Conservation (phyloP, 139 green algal genomes). For the Monoraphidium neglectum region DNA sequence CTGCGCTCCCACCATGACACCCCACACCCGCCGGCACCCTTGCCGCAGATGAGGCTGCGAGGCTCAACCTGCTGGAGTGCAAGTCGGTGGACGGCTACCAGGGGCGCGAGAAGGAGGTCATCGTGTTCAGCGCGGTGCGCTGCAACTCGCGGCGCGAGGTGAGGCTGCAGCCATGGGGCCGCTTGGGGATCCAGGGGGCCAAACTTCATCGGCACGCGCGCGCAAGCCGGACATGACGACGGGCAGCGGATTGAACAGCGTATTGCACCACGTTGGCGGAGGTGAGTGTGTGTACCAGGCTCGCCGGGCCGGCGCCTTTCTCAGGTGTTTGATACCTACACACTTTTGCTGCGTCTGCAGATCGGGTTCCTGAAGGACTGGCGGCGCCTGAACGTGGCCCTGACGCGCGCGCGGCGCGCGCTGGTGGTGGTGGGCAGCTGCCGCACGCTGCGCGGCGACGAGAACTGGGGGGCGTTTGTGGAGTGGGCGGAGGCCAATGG, state of each 20-base stretch:
- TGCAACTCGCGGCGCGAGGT: constrained; percentile 56
- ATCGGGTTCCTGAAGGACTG: constrained; percentile 88
- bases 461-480: constrained; percentile 7
- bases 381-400: constrained; percentile 71
- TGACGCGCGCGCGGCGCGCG: constrained; percentile 82
- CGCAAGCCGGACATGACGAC: too few species aligned
- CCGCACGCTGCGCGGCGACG: constrained; percentile 68
- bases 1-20: too few species aligned
- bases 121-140: constrained; percentile 89
- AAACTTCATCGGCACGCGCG: too few species aligned
- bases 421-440: constrained; percentile 79
- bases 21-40: too few species aligned
- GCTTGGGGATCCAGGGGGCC: not conserved
- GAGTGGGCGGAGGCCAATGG: constrained; percentile 6
- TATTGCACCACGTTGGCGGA: too few species aligned
- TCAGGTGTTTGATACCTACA: not conserved
- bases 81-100: constrained; percentile 81
- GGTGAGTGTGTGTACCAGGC: not conserved
- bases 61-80: too few species aligned
- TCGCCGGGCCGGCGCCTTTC: not conserved
- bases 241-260: too few species aligned
- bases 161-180: not conserved
- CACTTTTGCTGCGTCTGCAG: too few species aligned
- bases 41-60: too few species aligned
- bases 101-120: constrained; percentile 91